Evolutionary conservation across 768 basidiomycete species (phyloP), one percentile per base, ranked within the genome.

Genomic region (Mycena chlorophos): DNA sequence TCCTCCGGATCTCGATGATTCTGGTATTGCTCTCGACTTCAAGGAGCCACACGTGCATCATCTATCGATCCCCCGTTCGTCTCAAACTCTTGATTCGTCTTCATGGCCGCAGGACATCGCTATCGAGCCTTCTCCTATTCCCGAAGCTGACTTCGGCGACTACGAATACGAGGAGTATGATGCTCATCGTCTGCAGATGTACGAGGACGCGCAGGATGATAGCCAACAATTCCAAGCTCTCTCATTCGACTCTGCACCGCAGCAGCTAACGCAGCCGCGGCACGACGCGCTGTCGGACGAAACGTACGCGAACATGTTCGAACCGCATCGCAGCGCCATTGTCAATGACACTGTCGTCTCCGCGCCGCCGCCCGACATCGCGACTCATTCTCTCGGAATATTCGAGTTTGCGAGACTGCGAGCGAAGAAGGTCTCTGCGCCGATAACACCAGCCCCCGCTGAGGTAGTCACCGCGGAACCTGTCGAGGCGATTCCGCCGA

Each of bases 351-450:
- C 16, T 25, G 45, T 25, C 53, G 46, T n/a, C 13, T 37, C 31
- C 4, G 29, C 31, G 17, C 23, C 29, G 2, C 54, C 63, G 22
- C 62, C 66, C 12, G 60, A 69, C 16, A 58, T 71, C 28, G 65
- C 68, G 20, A 68, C 56, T 5, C 70, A 68, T 49, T 55, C 71
- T 8, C 65, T 72, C 8, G 73, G 72, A 6, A 70, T 75, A 13
- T 63, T 66, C 3, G 63, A 71, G 1, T 81, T 78, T 60, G 72
- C 76, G 17, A 68, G 60, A 54, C 66, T 82, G 14, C 73, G 80
- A 28, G 73, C 74, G 3, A 75, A 68, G 55, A 70, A 65, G 26
- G 55, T 79, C 17, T 65, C 57, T 5, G 19, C 23, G 14, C 30
- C 51, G 5, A 19, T 28, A 19, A 47, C 16, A 38, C 25, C 37